These are phyloP conservation scores for Begonia loranthoides DNA, from an alignment of 306 rosid genomes.

Conservation along the genomic window DNA sequence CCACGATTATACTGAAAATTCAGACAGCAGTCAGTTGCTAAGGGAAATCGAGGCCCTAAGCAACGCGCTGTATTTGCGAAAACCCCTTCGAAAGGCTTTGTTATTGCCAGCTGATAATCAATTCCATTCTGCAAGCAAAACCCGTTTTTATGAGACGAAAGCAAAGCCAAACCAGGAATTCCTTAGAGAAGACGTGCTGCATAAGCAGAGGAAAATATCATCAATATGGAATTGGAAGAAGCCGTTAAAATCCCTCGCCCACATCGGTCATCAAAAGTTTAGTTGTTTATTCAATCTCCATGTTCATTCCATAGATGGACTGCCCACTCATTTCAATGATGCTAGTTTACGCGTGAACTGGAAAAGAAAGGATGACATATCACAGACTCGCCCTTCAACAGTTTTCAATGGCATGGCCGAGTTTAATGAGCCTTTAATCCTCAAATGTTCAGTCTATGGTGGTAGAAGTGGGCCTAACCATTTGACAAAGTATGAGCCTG, in stretches of 20 bases:
- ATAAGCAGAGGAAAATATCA: constrained; percentile 29
- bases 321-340: constrained; percentile 38
- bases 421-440: constrained; percentile 47
- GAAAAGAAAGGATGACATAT: constrained; percentile 46
- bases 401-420: constrained; percentile 42
- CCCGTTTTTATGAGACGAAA: constrained; percentile 20
- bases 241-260: constrained; percentile 56
- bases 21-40: constrained; percentile 29
- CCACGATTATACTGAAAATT: constrained; percentile 14
- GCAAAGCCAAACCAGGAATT: constrained; percentile 16
- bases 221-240: constrained; percentile 73
- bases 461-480: constrained; percentile 31
- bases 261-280: constrained; percentile 41
- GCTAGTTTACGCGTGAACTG: constrained; percentile 34
- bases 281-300: constrained; percentile 46
- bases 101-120: constrained; percentile 8
- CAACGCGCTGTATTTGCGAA: constrained; percentile 52
- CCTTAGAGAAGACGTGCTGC: constrained; percentile 20
- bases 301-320: constrained; percentile 53
- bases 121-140: constrained; percentile 32
- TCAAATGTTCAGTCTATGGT: constrained; percentile 39
- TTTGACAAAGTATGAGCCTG: constrained; percentile 41
- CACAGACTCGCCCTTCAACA: constrained; percentile 26
- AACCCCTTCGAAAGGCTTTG: constrained; percentile 25
- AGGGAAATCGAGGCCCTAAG: constrained; percentile 68